These are phyloP conservation scores for Stagonosporopsis cucurbitacearum DNA, from an alignment of 2,329 filamentous ascomycete genomes.

Conservation along the genomic window DNA sequence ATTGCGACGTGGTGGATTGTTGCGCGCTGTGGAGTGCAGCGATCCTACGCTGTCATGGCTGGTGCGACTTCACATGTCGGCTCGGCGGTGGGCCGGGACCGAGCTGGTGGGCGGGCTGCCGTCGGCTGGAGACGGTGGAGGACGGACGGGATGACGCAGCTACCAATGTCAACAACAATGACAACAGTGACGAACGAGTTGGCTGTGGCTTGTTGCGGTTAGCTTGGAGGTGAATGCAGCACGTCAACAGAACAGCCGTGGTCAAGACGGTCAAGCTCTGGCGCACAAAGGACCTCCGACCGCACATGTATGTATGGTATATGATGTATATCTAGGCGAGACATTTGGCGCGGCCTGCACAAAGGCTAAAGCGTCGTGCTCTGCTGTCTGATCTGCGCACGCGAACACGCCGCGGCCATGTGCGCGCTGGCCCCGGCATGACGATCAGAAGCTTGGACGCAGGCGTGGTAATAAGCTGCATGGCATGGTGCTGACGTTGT, in stretches of 20 bases:
- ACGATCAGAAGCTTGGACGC: conserved; percentile 37
- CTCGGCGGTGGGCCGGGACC: not conserved
- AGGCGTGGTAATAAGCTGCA: conserved; percentile 25
- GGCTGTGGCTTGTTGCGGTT: not conserved
- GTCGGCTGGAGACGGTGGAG: conserved; percentile 12
- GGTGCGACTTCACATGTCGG: conserved; percentile 17
- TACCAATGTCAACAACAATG: too few relatives aligned
- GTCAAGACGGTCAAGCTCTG: not conserved
- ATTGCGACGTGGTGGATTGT: conserved; percentile 4
- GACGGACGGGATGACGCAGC: conserved; percentile 17
- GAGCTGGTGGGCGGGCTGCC: conserved; percentile 10
- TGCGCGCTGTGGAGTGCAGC: conserved; percentile 5
- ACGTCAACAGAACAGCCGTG: not conserved
- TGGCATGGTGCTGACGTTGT: conserved; percentile 38
- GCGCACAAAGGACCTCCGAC: not conserved
- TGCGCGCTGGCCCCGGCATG: conserved; percentile 30
- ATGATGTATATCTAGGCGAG: conserved; percentile 1
- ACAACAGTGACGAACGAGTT: not conserved
- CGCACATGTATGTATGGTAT: too few relatives aligned
- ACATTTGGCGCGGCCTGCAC: conserved; percentile 2
- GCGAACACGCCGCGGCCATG: conserved; percentile 20
- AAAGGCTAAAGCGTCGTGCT: not conserved
- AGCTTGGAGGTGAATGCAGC: not conserved
- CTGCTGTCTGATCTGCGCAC: conserved; percentile 38
- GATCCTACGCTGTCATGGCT: conserved; percentile 18